These are phyloP conservation scores for Cercospora sojina DNA, from an alignment of 2,329 filamentous ascomycete genomes.

Conservation along the genomic window DNA sequence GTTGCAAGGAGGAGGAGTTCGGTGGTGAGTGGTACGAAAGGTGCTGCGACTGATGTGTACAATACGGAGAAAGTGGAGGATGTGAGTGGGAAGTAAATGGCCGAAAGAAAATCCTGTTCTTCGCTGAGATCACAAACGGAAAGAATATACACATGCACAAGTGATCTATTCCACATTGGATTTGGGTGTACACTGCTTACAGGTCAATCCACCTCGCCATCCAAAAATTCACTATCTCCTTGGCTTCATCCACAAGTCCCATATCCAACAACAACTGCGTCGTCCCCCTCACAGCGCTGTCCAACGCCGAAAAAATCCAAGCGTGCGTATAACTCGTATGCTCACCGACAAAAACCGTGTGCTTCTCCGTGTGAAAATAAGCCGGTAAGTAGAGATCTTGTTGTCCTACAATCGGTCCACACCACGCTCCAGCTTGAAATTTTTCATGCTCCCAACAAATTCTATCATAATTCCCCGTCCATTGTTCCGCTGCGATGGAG, in stretches of 20 bases:
- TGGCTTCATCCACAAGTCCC: constrained; percentile 69
- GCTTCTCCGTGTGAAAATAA: constrained; percentile 69
- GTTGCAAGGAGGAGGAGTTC: constrained; percentile 30
- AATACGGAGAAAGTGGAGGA: constrained; percentile 17
- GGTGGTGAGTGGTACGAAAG: constrained; percentile 17
- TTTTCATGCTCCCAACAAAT: constrained; percentile 66
- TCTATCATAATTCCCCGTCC: constrained; percentile 63
- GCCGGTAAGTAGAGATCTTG: constrained; percentile 69
- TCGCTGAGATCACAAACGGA: background rate
- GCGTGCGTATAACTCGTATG: constrained; percentile 71
- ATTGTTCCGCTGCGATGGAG: constrained; percentile 58
- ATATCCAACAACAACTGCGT: constrained; percentile 63
- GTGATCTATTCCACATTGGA: background rate
- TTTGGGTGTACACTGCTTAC: constrained; percentile 28
- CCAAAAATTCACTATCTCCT: constrained; percentile 62
- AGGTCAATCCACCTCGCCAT: constrained; percentile 66
- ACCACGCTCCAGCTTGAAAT: constrained; percentile 63
- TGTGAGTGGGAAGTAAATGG: background rate
- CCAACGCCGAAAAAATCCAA: constrained; percentile 67
- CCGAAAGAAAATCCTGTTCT: background rate
- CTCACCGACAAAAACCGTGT: constrained; percentile 64
- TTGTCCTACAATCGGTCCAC: constrained; percentile 57
- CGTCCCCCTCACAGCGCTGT: constrained; percentile 65
- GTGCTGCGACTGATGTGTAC: constrained; percentile 2
- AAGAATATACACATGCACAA: background rate